These are phyloP conservation scores for Chlorella sp. DNA, from an alignment of 139 green algal genomes.

Conservation along the genomic window DNA sequence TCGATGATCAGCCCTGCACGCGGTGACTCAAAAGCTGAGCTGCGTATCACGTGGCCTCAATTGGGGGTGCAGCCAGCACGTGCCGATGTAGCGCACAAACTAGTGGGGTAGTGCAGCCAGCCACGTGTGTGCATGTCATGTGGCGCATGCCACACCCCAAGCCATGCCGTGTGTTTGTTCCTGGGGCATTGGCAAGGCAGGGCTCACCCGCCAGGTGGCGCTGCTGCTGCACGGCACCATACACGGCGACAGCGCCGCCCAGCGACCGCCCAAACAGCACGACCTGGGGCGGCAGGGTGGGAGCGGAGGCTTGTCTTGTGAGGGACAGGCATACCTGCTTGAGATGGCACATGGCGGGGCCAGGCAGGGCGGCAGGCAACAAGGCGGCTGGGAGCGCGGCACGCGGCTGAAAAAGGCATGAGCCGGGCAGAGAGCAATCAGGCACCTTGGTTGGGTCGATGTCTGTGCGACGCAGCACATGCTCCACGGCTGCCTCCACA, in stretches of 20 bases:
- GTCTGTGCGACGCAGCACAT: slow-evolving; percentile 62
- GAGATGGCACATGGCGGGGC: too few species aligned
- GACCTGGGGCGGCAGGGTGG: slow-evolving; percentile 28
- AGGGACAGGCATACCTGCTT: too few species aligned
- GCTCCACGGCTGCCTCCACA: slow-evolving; percentile 65
- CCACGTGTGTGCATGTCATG: too few species aligned
- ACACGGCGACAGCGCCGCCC: slow-evolving; percentile 85
- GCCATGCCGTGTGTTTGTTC: too few species aligned
- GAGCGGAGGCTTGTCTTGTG: not conserved
- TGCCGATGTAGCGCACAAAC: too few species aligned
- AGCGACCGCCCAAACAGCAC: slow-evolving; percentile 87
- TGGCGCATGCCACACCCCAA: too few species aligned
- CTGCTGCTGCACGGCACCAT: slow-evolving; percentile 32
- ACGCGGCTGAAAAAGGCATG: not conserved
- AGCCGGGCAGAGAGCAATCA: not conserved
- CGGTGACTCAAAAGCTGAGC: too few species aligned
- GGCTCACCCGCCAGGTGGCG: slow-evolving; percentile 47
- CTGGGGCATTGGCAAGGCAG: too few species aligned
- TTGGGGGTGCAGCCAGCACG: too few species aligned
- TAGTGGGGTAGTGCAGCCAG: too few species aligned
- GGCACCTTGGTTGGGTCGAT: slow-evolving; percentile 51
- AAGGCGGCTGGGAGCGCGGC: not conserved
- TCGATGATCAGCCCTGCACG: slow-evolving; percentile 76
- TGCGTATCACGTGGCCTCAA: too few species aligned
- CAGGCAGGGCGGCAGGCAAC: not conserved